Evolutionary conservation across 306 rosid species (phyloP).

Genomic region (Medicago arabica): DNA sequence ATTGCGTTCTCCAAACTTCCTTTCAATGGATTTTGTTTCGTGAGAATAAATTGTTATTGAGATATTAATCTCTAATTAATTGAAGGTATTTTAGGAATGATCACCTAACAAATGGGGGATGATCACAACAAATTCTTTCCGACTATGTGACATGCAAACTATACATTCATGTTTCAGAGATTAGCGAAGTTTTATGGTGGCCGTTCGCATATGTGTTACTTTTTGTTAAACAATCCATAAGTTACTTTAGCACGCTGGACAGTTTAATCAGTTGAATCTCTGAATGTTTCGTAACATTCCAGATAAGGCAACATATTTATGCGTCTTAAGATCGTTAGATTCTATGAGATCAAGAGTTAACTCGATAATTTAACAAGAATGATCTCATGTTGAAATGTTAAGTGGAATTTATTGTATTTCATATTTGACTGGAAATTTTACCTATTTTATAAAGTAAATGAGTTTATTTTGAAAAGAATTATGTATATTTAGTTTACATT

Average conservation of each 20-base stretch:
- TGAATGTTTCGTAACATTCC: no score
- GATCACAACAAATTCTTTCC: no score
- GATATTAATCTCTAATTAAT: not conserved
- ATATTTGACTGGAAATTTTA: slow-evolving; percentile 7
- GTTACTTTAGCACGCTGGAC: not conserved
- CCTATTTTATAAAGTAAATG: slow-evolving; percentile 16
- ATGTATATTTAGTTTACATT: not conserved
- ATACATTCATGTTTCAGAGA: not conserved
- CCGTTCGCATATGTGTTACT: not conserved
- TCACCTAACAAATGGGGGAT: not conserved
- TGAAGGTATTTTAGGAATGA: not conserved
- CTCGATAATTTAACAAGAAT: not conserved
- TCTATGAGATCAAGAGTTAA: not conserved
- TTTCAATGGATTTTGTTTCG: not conserved
- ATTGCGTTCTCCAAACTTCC: not conserved
- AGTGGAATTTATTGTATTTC: not conserved
- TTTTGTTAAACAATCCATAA: not conserved
- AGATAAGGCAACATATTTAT: not conserved
- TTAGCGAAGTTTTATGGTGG: not conserved
- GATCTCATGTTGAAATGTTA: slow-evolving; percentile 2
- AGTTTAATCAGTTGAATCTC: slow-evolving; percentile 6
- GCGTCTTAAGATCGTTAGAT: slow-evolving; percentile 18
- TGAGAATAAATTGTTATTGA: not conserved
- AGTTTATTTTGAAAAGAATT: not conserved
- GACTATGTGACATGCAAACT: no score